These are phyloP conservation scores for Tinospora cordifolia DNA, from an alignment of 164 flowering plant species.

Conservation along the genomic window DNA sequence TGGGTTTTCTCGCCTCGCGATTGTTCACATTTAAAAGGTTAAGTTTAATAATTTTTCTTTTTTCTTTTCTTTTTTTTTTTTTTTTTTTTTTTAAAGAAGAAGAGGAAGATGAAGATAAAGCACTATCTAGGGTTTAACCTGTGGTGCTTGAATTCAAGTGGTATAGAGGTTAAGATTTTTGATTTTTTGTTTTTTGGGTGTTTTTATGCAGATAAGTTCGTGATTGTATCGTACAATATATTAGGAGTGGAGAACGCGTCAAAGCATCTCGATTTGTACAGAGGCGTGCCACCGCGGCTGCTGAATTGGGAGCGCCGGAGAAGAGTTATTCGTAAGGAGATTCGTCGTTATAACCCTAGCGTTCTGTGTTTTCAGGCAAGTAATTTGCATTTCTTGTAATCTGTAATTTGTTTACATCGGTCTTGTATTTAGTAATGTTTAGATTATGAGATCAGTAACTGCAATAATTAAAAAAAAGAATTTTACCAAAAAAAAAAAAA, in stretches of 20 bases:
- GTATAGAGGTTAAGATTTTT: background rate
- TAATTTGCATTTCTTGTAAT: background rate
- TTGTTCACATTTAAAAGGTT: constrained; percentile 30
- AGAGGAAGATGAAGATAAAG: too few species aligned
- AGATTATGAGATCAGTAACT: background rate
- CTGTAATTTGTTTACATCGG: background rate
- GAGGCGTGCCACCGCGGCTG: constrained; percentile 28
- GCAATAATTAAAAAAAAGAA: too few species aligned
- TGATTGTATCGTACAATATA: constrained; percentile 76
- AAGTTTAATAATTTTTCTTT: background rate
- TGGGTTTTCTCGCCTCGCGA: constrained; percentile 39
- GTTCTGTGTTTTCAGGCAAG: constrained; percentile 81
- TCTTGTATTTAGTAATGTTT: background rate
- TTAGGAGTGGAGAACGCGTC: constrained; percentile 73
- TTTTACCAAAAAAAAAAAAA: too few species aligned
- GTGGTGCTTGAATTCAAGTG: background rate
- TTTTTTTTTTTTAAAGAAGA: too few species aligned
- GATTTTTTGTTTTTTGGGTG: background rate
- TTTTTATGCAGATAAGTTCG: constrained; percentile 53
- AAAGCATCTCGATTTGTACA: constrained; percentile 64
- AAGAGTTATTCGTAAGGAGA: constrained; percentile 51
- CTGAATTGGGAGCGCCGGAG: constrained; percentile 63
- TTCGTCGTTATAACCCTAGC: constrained; percentile 46
- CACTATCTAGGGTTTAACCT: background rate
- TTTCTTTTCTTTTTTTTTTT: too few species aligned